Evolutionary conservation across 768 basidiomycete species (phyloP), one percentile per base, ranked within the genome.

Genomic region (Tylopilus plumbeoviolaceoides): DNA sequence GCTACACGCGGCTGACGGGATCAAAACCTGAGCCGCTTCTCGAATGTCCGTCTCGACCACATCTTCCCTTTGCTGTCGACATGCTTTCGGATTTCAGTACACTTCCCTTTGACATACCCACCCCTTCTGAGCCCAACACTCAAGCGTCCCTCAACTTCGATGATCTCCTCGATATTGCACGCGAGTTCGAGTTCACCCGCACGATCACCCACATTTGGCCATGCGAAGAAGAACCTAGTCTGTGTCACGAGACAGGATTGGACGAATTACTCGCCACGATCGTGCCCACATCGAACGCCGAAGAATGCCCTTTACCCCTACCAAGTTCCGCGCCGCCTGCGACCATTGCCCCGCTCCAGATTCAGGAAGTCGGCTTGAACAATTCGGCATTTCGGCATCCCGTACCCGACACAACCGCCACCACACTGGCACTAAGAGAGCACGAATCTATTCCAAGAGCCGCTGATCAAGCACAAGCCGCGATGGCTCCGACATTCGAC

Each of bases 131-230:
- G 15, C 5, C 55, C 5, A 53, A 54, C 21, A 44, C 54, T 21
- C 31, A 47, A 18, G 33, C 40, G 12, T 50, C 48, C 5, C 62
- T 67, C 47, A 44, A 47, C 51, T 65, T 66, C 47, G 61, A 66
- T 18, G 63, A 61, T 42, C 50, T 66, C 48, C 66, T 66, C 54
- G 66, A 68, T 25, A 65, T 66, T 15, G 66, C 66, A 1, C 59
- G 42, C 41, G 65, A 65, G 33, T 68, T 61, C 51, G 66, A 68
- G 48, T 66, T 63, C 53, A 51, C 63, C 23, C 56, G 36, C 49
- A 54, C 58, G 21, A 60, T 65, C 54, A 48, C 58, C 17, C 58
- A 63, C 36, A 25, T 62, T 47, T 57, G 60, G 56, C 56, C 60
- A 36, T 51, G 46, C 47, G 58, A 65, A 27, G 54, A 52, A 25